Base-by-base conservation (phyloP, 2,329 filamentous ascomycete species). In the Calonectria pauciramosa region DNA sequence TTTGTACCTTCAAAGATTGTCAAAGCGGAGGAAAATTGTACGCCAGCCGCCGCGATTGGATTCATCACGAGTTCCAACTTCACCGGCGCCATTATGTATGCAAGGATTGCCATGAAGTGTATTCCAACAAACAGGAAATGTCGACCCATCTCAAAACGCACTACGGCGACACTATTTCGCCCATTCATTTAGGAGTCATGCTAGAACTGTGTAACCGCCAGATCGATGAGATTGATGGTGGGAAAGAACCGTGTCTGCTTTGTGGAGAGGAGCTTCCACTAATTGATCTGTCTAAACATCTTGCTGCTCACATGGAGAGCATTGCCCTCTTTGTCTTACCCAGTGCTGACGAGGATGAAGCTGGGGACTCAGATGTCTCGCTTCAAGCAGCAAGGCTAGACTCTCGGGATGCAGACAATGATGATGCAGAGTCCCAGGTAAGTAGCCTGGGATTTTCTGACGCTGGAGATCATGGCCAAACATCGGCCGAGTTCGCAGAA, bases 1-100 rank as follows among this genome's bases (percentile, higher is more conserved):
- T 68, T n/a, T 72, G 70, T n/a, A 72, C 70, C 14, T 72, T 72
- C 32, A 16, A 59, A 72, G 30, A 63, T 34, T 72, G 70, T 30
- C 63, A 63, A 16, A 72, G 68, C 18, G 20, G 20, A 20, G 64
- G 34, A 18, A 72, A 72, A 34, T 32, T 72, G 18, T 72, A 72
- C n/a, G 16, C 52, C n/a, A 72, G 36, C 28, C 63, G 70, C 26
- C 64, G 49, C 16, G 70, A 72, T 11, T 72, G 70, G 70, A 63
- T 52, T 11, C 18, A 72, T 68, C 70, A 72, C 64, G 70, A 72
- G 38, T 18, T 72, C 16, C 70, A 72, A n/a, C 68, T 72, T 23
- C 70, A 72, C 36, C 64, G 70, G 20, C 70, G 70, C 13, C 11
- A 51, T 2, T 72, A 51, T 38, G 38, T 68, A 23, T 72, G 70